These are phyloP conservation scores for Lichtheimia ramosa DNA, from an alignment of 371 early-diverging fungal genomes.

Conservation along the genomic window DNA sequence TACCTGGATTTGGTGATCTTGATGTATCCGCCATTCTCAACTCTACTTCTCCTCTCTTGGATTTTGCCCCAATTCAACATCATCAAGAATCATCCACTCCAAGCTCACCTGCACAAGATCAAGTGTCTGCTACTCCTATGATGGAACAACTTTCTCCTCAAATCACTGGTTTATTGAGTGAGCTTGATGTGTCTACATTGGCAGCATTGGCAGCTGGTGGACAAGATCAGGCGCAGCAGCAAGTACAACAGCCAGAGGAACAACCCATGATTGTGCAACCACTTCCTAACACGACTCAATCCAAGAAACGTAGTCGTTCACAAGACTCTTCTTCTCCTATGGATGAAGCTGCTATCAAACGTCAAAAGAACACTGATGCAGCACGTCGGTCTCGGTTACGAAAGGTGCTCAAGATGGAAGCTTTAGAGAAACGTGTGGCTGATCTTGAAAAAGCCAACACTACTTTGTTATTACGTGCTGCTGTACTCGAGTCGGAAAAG, in stretches of 20 bases:
- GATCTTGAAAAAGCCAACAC: constrained; percentile 74
- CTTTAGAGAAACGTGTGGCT: constrained; percentile 71
- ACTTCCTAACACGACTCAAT: not conserved
- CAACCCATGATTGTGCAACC: too few relatives aligned
- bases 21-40: constrained; percentile 17
- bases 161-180: not conserved
- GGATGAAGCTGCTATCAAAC: constrained; percentile 70
- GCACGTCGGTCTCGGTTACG: constrained; percentile 87
- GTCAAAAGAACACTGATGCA: constrained; percentile 87
- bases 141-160: constrained; percentile 3
- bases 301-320: not conserved
- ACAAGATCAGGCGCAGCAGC: not conserved
- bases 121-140: constrained; percentile 1
- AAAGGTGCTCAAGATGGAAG: constrained; percentile 77
- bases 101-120: not conserved
- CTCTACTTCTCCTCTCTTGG: constrained; percentile 11
- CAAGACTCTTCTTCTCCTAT: not conserved
- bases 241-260: not conserved
- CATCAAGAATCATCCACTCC: not conserved
- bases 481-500: constrained; percentile 70
- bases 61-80: not conserved
- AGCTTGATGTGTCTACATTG: not conserved
- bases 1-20: constrained; percentile 9
- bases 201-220: not conserved
- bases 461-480: constrained; percentile 55